A percentile compares a stretch with the other conserved stretches of the same genome.
phyloP scores from a whole-genome alignment of 805 yeast species.

The Starmera dryadoides region DNA sequence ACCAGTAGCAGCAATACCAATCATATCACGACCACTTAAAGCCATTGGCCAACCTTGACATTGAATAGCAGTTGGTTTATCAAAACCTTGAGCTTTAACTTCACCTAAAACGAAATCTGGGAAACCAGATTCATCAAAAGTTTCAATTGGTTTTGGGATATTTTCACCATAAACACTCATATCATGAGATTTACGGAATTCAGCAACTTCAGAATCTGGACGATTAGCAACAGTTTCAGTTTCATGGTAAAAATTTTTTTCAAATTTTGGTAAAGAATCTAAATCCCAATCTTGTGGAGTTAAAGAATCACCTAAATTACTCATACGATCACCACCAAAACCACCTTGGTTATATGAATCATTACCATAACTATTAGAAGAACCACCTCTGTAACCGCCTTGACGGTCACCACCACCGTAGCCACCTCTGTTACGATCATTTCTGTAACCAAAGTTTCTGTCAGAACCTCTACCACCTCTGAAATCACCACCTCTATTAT shows the following conservation, averaged over 20 bases:
- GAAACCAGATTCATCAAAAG: constrained; percentile 96
- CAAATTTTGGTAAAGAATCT: constrained; percentile 76
- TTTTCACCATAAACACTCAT: constrained; percentile 81
- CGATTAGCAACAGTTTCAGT: constrained; percentile 72
- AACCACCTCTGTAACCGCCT: constrained; percentile 29
- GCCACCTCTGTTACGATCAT: constrained; percentile 30
- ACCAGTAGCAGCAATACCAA: constrained; percentile 98
- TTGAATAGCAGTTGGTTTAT: constrained; percentile 91
- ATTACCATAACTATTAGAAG: constrained; percentile 15
- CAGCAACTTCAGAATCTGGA: constrained; percentile 61
- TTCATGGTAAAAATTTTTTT: constrained; percentile 91
- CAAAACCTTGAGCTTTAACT: constrained; percentile 89
- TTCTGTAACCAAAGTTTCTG: constrained; percentile 28
- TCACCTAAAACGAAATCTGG: constrained; percentile 89
- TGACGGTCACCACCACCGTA: constrained; percentile 24
- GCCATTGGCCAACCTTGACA: constrained; percentile 99
- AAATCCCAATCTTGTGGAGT: constrained; percentile 77
- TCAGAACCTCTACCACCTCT: constrained; percentile 31
- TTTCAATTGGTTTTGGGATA: constrained; percentile 89
- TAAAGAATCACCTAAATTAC: constrained; percentile 44
- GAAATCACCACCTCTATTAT: constrained; percentile 20
- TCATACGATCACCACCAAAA: constrained; percentile 33
- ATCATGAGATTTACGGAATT: constrained; percentile 75
- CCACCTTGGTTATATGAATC: constrained; percentile 28
- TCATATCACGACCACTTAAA: constrained; percentile 95